Base-by-base conservation (phyloP, 805 yeast genomes). In the Starmerella lactis-condensi region DNA sequence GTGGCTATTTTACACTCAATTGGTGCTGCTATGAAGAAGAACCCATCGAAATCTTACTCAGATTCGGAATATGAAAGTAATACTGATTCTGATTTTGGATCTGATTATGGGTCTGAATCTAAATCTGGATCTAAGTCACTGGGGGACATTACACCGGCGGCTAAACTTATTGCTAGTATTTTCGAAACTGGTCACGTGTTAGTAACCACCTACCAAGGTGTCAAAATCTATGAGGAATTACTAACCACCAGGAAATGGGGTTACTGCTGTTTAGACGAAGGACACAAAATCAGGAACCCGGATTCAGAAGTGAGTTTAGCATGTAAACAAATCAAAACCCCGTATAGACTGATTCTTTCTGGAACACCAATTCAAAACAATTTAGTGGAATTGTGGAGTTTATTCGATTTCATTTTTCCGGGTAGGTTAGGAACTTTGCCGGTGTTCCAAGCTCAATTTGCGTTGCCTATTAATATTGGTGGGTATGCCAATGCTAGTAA, bases 281-380 rank as follows among this genome's bases (percentile, higher is more conserved):
- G 98, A 2, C 98, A 89, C 53, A 89, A 85, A 53, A 89, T 89
- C 33, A 62, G 96, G 44, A 89, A 89, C 48, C 96, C 98, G 0
- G 82, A 89, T 47, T 71, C 89, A 34, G 91, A 72, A 32, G 75
- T 89, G 5, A 75, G 95, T 0, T 56, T 89, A 22, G 64, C 76
- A 0, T 77, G 93, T 53, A 89, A 89, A 50, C 81, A 75, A 42
- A 51, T 89, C 28, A 72, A 69, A 44, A 81, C 96, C 0, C 69
- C 72, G n/a, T 72, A 89, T 50, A 60, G 98, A 40, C 61, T 89
- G 3, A 85, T 89, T 38, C 53, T 89, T 14, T 79, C 94, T 0
- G 98, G 98, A 2, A 89, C 98, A 0, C 98, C 98, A 0, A 82
- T 89, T 32, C 98, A 89, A 49, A 89, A 89, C 53, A 89, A 89